Conservation (phyloP, 768 basidiomycete species). For the Grammothele lineata region DNA sequence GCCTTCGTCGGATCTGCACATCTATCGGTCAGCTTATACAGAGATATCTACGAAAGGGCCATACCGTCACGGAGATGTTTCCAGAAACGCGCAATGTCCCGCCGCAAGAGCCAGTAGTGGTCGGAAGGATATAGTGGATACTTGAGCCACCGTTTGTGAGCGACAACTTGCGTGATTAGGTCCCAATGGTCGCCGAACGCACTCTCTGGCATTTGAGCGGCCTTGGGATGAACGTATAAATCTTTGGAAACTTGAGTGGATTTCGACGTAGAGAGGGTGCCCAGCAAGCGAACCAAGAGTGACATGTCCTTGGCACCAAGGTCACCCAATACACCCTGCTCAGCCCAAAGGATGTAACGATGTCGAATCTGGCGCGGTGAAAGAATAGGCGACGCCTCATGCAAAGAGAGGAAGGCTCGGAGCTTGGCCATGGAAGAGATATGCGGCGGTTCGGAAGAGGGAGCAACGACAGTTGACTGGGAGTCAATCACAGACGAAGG, state of each 20-base stretch:
- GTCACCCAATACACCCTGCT: constrained; percentile 28
- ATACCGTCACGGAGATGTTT: too few species aligned
- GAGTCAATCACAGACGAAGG: too few species aligned
- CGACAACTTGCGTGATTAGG: constrained; percentile 41
- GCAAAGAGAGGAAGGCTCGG: constrained; percentile 11
- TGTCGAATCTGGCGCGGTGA: constrained; percentile 5
- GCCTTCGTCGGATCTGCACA: too few species aligned
- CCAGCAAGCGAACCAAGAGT: constrained; percentile 44
- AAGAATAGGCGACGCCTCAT: constrained; percentile 3
- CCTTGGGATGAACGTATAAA: constrained; percentile 17
- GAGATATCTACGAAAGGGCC: too few species aligned
- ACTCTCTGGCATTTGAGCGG: constrained; percentile 22
- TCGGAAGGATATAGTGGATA: constrained; percentile 37
- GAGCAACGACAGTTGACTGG: background rate
- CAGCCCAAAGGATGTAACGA: constrained; percentile 25
- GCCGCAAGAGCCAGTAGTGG: constrained; percentile 60
- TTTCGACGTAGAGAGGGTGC: constrained; percentile 47
- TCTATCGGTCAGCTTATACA: too few species aligned
- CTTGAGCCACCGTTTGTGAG: constrained; percentile 38
- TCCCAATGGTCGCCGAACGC: constrained; percentile 40
- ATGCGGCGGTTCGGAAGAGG: background rate
- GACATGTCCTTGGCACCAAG: constrained; percentile 36
- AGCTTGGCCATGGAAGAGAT: background rate
- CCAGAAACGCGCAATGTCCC: constrained; percentile 29
- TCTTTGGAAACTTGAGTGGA: constrained; percentile 4